Evolutionary conservation across 106 monocot species (phyloP), one percentile per base, ranked within the genome.

Genomic region (Alisma plantagoaquatica): DNA sequence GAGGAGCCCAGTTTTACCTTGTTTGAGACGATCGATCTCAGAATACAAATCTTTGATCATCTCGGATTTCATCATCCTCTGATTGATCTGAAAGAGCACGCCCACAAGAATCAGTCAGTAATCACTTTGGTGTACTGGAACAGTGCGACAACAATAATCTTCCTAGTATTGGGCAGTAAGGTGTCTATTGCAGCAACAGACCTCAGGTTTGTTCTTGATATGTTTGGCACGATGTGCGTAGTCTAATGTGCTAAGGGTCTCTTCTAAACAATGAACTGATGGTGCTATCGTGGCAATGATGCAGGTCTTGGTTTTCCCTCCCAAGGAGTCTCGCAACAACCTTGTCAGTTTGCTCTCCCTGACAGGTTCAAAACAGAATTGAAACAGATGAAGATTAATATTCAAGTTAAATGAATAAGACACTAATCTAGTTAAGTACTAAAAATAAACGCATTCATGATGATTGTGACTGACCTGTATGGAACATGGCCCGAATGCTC

Each of bases 311-410:
- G 86, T 92, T 66, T 79, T 92, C 31, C 92, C 92, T 65, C 86
- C 92, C 64, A 92, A 48, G 11, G 92, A 92, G 67, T 86, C 85
- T 54, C 92, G 78, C 46, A 92, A 43, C 46, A 92, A 71, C 60
- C 92, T 92, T 48, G 92, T 92, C 66, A 92, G 51, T 62, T 92
- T 92, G 76, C 92, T 92, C 64, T 92, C 92, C 51, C 92, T 92
- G 70, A 54, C 17, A 38, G 25, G 27, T 22, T 42, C 6, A 54
- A 42, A 33, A 11, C 57, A 68, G 32, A 24, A 61, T 21, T 42
- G 41, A 11, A 17, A 16, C 23, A 26, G 67, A n/a, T n/a, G n/a
- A n/a, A n/a, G n/a, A n/a, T n/a, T n/a, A n/a, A n/a, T n/a, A n/a
- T n/a, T n/a, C n/a, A n/a, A n/a, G n/a, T n/a, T n/a, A n/a, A n/a